Percentiles rank a stretch among this genome's conserved stretches.
phyloP scores from a whole-genome alignment of 2,329 filamentous ascomycete genomes.

The Hypoxylon sp. region DNA sequence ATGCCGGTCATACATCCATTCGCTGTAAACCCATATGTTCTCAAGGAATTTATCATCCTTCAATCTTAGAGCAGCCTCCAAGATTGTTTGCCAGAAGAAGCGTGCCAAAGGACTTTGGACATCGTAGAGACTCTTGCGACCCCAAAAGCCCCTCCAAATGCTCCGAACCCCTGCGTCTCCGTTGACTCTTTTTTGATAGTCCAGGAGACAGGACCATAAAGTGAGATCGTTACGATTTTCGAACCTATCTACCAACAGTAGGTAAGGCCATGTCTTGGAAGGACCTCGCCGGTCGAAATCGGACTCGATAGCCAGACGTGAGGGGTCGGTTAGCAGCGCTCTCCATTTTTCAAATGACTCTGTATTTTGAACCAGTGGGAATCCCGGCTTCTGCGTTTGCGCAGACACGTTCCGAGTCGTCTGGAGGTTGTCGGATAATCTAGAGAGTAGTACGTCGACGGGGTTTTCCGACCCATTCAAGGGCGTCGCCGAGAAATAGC shows the following conservation, averaged over 20 bases:
- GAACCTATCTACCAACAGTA: constrained; percentile 50
- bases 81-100: constrained; percentile 53
- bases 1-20: constrained; percentile 60
- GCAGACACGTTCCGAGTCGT: constrained; percentile 8
- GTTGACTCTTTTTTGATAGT: constrained; percentile 53
- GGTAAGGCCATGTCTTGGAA: constrained; percentile 43
- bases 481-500: constrained; percentile 37
- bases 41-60: constrained; percentile 54
- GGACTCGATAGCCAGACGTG: constrained; percentile 52
- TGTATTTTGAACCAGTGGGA: constrained; percentile 44
- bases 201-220: constrained; percentile 53
- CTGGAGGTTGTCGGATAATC: constrained; percentile 23
- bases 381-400: constrained; percentile 24
- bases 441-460: constrained; percentile 38
- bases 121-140: constrained; percentile 52
- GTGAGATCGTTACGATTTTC: constrained; percentile 51
- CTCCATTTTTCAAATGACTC: constrained; percentile 50
- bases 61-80: constrained; percentile 54
- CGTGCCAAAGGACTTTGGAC: constrained; percentile 47
- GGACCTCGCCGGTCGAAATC: constrained; percentile 52
- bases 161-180: constrained; percentile 49
- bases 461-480: constrained; percentile 32
- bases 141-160: constrained; percentile 55
- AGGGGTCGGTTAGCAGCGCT: constrained; percentile 46
- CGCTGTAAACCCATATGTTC: constrained; percentile 58